These are phyloP conservation scores for Microcos paniculata DNA, from an alignment of 345 rosid genomes.

Conservation along the genomic window DNA sequence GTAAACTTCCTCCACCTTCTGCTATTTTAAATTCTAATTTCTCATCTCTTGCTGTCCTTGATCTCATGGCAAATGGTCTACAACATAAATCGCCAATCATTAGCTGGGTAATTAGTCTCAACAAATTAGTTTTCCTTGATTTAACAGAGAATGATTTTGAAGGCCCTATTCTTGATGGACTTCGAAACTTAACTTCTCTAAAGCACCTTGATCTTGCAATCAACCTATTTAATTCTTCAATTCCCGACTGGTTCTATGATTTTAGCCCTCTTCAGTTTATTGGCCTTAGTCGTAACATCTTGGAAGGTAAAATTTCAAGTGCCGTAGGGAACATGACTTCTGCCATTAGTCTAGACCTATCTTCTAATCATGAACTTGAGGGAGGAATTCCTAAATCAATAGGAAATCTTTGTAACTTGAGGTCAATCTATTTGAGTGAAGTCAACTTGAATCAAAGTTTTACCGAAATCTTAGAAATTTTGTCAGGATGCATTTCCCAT, in stretches of 20 bases:
- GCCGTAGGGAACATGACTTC: too few species aligned
- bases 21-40: conserved; percentile 21
- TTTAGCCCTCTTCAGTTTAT: background rate
- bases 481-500: background rate
- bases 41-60: conserved; percentile 37
- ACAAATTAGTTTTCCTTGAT: conserved; percentile 13
- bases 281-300: too few species aligned
- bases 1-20: conserved; percentile 31
- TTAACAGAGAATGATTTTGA: background rate
- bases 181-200: conserved; percentile 15
- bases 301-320: too few species aligned
- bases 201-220: conserved; percentile 33
- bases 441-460: conserved; percentile 34
- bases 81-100: background rate
- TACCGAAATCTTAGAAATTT: conserved; percentile 2
- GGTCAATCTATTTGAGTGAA: conserved; percentile 33
- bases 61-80: background rate
- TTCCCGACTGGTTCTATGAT: conserved; percentile 34
- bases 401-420: conserved; percentile 40
- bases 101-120: too few species aligned
- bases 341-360: too few species aligned
- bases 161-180: background rate
- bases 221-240: conserved; percentile 35
- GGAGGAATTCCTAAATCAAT: conserved; percentile 4
- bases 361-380: background rate